Evolutionary conservation across 768 basidiomycete genomes (phyloP).

Genomic region (Agaricus bisporus): DNA sequence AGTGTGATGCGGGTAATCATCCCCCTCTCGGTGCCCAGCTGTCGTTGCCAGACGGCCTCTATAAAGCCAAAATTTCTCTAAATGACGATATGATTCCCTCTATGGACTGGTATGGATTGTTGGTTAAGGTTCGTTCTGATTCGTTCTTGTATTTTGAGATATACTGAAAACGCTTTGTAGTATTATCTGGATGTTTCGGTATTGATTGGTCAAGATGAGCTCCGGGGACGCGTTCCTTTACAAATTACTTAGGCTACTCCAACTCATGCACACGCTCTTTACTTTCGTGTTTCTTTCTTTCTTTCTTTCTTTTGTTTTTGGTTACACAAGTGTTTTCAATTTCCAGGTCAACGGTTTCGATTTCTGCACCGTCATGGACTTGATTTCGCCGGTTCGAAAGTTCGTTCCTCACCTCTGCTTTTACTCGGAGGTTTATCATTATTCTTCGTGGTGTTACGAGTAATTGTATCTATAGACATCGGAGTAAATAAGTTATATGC

Average conservation of each 20-base stretch:
- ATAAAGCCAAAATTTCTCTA: constrained; percentile 51
- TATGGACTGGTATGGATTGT: constrained; percentile 62
- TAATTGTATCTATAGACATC: neutral
- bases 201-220: constrained; percentile 54
- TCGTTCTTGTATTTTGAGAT: neutral
- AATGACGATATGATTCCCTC: constrained; percentile 55
- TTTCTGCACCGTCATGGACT: neutral
- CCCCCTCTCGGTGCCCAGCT: constrained; percentile 40
- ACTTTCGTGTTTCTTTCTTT: neutral
- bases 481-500: neutral
- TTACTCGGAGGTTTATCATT: constrained; percentile 4
- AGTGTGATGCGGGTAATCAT: constrained; percentile 31
- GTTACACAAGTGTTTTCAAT: neutral
- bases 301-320: constrained; percentile 9
- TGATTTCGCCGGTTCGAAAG: neutral
- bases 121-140: constrained; percentile 49
- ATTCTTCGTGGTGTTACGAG: constrained; percentile 2
- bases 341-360: constrained; percentile 1
- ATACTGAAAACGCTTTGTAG: constrained; percentile 27
- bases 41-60: constrained; percentile 61
- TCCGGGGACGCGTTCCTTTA: constrained; percentile 58
- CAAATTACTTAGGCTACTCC: constrained; percentile 36
- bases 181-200: constrained; percentile 73
- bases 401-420: neutral
- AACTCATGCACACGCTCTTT: no score